phyloP scores from a whole-genome alignment of 106 monocot genomes.

The Allium fistulosum region DNA sequence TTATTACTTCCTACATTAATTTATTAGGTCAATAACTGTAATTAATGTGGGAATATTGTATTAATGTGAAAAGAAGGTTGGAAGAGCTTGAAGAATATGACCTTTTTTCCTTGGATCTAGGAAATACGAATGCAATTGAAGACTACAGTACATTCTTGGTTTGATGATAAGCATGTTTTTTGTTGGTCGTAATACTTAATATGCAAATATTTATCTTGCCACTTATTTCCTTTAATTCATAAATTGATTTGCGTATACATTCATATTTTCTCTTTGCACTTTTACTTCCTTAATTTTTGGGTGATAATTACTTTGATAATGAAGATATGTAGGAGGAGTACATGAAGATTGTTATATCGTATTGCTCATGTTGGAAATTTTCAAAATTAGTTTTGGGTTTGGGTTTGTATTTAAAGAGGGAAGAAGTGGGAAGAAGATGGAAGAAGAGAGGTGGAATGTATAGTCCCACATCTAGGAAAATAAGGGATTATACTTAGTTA shows the following conservation, averaged over 20 bases:
- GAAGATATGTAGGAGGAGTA: constrained; percentile 37
- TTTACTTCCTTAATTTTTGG: neutral
- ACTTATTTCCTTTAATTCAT: constrained; percentile 32
- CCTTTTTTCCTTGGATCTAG: constrained; percentile 27
- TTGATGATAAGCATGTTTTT: constrained; percentile 52
- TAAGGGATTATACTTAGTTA: no score
- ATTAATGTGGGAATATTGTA: no score
- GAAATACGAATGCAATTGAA: constrained; percentile 16
- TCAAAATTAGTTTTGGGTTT: no score
- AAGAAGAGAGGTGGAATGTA: no score
- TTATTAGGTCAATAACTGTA: no score
- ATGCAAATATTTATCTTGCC: constrained; percentile 28
- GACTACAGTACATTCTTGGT: constrained; percentile 44
- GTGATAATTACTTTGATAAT: neutral
- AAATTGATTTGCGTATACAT: constrained; percentile 17
- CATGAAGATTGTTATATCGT: constrained; percentile 23
- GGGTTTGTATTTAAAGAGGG: no score
- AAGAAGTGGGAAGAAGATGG: constrained; percentile 14
- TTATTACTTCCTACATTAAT: no score
- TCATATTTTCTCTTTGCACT: no score
- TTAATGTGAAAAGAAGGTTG: neutral
- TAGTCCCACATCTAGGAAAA: no score
- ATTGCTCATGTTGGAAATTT: no score
- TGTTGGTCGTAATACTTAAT: constrained; percentile 47
- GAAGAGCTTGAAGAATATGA: constrained; percentile 21